A percentile compares a stretch with the other conserved stretches of the same genome.
Conservation (phyloP, 1,139 yeast species). For the Kodamaea suecica region DNA sequence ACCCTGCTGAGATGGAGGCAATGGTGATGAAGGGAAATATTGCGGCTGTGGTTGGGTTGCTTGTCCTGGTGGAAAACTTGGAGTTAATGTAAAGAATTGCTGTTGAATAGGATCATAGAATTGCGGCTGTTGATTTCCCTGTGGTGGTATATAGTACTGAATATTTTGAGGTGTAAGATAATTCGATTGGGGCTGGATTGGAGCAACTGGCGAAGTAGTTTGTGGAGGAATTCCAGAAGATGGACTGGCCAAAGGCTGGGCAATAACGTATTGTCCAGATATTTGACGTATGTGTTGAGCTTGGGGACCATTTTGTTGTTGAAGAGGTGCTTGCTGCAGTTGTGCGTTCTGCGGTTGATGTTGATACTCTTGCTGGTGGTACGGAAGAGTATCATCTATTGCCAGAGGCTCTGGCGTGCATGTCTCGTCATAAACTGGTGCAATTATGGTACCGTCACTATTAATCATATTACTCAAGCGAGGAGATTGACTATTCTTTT, state of each 20-base stretch:
- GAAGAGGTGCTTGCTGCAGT: constrained; percentile 7
- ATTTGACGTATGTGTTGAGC: constrained; percentile 12
- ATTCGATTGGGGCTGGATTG: constrained; percentile 10
- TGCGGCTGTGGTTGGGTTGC: constrained; percentile 29
- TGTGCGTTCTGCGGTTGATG: constrained; percentile 2
- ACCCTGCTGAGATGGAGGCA: constrained; percentile 16
- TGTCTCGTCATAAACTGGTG: constrained; percentile 38
- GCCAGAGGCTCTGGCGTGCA: no score
- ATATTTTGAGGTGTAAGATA: constrained; percentile 14
- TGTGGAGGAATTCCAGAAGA: background rate
- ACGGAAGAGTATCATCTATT: constrained; percentile 10
- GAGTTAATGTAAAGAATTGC: constrained; percentile 43
- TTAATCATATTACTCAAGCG: constrained; percentile 43
- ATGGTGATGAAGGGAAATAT: constrained; percentile 38
- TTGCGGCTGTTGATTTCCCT: constrained; percentile 28
- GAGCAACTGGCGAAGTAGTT: constrained; percentile 6
- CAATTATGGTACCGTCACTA: constrained; percentile 47
- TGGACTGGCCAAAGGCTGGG: constrained; percentile 1
- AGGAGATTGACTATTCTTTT: constrained; percentile 34
- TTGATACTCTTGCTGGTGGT: background rate
- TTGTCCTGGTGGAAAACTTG: constrained; percentile 21
- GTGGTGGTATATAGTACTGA: constrained; percentile 16
- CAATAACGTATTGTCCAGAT: constrained; percentile 5
- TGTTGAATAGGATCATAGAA: constrained; percentile 48
- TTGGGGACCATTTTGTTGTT: constrained; percentile 12